Base-by-base conservation (phyloP, 2,329 filamentous ascomycete genomes). In the Clathrospora elynae region DNA sequence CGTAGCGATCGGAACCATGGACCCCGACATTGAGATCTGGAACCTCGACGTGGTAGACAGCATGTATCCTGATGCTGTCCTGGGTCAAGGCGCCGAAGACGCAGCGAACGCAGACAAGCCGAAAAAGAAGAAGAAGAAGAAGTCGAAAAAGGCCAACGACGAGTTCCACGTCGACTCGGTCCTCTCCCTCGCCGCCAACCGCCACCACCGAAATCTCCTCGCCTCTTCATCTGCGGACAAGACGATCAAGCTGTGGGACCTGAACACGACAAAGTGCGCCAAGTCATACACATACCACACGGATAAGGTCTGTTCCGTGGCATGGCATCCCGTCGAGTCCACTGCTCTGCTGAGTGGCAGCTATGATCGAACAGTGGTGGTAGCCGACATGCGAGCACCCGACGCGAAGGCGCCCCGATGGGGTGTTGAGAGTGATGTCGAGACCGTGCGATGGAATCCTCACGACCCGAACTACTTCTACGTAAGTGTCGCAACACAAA, bases 1-100 rank as follows among this genome's bases (percentile, higher is more conserved):
- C 58, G 91, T 96, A 14, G 93, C 93, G 4, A 83, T 99, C 24
- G 93, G 91, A 43, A 97, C 93, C 4, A 96, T 97, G 84, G 92
- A 97, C 66, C 92, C 93, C 2, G 93, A 99, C 64, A 99, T 99
- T 59, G 93, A 99, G 75, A 85, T 99, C 39, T 99, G 93, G 93
- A 91, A 99, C 67, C 78, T 99, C 38, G 93, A 99, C 68, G 87
- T 90, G 6, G 84, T 99, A 37, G 93, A 99, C 74, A 88, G 87
- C 82, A 95, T 99, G 88, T 99, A 96, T 66, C 93, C 93, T 14
- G 95, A 96, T 67, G 91, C 92, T 7, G 95, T 99, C 52, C 83
- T 99, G 4, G 93, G 93, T 7, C 87, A 92, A 41, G 75, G 74
- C 22, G 59, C 64, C 12, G 74, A 76, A 28, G 72, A 77, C 12